Evolutionary conservation across 1,139 yeast genomes (phyloP).

Genomic region (Blastobotrys arbuscula): DNA sequence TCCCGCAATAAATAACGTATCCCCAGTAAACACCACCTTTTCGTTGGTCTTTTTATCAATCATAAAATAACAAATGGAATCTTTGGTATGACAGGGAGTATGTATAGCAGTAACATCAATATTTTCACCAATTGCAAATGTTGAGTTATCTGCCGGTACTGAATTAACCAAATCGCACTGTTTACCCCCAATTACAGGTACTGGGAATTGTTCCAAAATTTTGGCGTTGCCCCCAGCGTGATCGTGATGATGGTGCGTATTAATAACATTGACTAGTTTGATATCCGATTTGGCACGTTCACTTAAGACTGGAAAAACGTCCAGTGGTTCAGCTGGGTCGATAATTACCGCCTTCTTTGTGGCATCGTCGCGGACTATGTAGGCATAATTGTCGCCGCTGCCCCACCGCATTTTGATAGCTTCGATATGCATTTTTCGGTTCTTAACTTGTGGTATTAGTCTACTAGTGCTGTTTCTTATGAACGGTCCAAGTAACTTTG

Average conservation of each 20-base stretch:
- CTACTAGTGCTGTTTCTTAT: too few relatives aligned
- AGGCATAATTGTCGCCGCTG: slow-evolving; percentile 84
- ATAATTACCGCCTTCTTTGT: slow-evolving; percentile 73
- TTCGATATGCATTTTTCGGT: slow-evolving; percentile 68
- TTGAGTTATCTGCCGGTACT: slow-evolving; percentile 54
- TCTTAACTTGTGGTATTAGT: too few relatives aligned
- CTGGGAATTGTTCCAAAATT: slow-evolving; percentile 35
- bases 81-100: slow-evolving; percentile 98
- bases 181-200: slow-evolving; percentile 82
- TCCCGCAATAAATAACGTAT: slow-evolving; percentile 88
- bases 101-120: slow-evolving; percentile 75
- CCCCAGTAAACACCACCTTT: slow-evolving; percentile 87
- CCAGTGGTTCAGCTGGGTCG: slow-evolving; percentile 86
- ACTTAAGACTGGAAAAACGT: slow-evolving; percentile 41
- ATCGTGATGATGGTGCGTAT: slow-evolving; percentile 94
- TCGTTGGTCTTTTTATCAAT: slow-evolving; percentile 57
- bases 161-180: slow-evolving; percentile 65
- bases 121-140: slow-evolving; percentile 48
- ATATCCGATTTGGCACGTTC: slow-evolving; percentile 35
- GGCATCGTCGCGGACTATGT: slow-evolving; percentile 63
- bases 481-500: too few relatives aligned
- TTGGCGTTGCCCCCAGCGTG: slow-evolving; percentile 81
- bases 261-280: slow-evolving; percentile 67
- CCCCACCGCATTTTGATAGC: slow-evolving; percentile 95
- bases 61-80: slow-evolving; percentile 81